Evolutionary conservation across 176 grass and related monocot genomes (phyloP).

Genomic region (Carex parvula): DNA sequence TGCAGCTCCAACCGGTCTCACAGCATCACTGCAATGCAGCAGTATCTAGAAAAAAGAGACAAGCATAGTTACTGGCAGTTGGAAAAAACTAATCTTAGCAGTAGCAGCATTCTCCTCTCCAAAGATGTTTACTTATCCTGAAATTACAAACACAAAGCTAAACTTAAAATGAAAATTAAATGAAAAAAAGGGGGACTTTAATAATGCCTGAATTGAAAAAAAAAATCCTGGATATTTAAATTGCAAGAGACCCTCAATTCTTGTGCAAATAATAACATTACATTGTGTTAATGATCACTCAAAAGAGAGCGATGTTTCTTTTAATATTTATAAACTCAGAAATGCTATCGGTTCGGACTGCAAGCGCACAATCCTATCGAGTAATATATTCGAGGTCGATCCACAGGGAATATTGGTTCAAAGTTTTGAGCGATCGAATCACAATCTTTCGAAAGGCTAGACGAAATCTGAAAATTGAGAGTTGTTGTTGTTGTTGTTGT

Average conservation of each 20-base stretch:
- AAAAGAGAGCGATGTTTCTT: no score
- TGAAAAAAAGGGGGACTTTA: not conserved
- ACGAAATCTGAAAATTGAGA: no score
- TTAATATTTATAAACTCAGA: no score
- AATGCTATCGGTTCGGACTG: no score
- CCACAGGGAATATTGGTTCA: no score
- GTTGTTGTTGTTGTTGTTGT: no score
- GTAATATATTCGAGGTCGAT: no score
- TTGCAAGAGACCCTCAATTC: not conserved
- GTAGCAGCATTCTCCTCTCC: not conserved
- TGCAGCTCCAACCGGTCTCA: no score
- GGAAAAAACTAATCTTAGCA: not conserved
- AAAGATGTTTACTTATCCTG: not conserved
- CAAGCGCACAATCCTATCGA: no score
- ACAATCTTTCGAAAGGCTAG: no score
- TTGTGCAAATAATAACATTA: not conserved
- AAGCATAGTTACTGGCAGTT: not conserved
- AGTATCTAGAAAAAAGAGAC: not conserved
- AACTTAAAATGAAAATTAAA: not conserved
- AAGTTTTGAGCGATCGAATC: no score
- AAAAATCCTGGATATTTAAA: not conserved
- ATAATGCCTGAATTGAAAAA: not conserved
- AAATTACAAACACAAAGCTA: not conserved
- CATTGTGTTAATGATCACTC: not conserved
- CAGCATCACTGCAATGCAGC: no score